Evolutionary conservation across 768 basidiomycete species (phyloP), one percentile per base, ranked within the genome.

Genomic region (Tulasnella sp.): DNA sequence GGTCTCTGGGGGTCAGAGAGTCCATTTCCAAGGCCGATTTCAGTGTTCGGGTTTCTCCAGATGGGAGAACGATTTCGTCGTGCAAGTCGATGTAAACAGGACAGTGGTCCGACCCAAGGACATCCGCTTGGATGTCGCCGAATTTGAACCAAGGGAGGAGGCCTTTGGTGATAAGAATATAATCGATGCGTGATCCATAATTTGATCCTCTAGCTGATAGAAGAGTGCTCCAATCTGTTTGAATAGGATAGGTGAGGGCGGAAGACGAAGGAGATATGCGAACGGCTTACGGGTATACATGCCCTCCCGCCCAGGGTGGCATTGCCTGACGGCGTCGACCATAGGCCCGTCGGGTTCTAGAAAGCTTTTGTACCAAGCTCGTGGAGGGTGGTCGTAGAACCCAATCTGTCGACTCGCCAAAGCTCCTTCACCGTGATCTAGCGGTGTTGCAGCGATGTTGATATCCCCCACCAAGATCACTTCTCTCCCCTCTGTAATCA

Each of bases 221-320:
- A 83, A 95, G 96, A 64, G 91, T 94, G 84, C 99, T 98, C 98
- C 98, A 99, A 84, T 96, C 96, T 97, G 82, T 34, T 9, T n/a
- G n/a, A n/a, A n/a, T n/a, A n/a, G n/a, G n/a, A n/a, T n/a, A n/a
- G n/a, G n/a, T n/a, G n/a, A n/a, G n/a, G n/a, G n/a, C n/a, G n/a
- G n/a, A n/a, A n/a, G n/a, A n/a, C n/a, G n/a, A n/a, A n/a, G n/a
- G n/a, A n/a, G n/a, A n/a, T n/a, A n/a, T n/a, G n/a, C n/a, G n/a
- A n/a, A n/a, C n/a, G n/a, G 87, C 94, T 83, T 85, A 97, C 97
- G 98, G 34, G 98, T 99, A 86, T 93, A 99, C 95, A 99, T 96
- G 76, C 92, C 94, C 84, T 93, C 93, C 83, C 97, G 87, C 50
- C 91, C 91, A 0, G 97, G 97, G 91, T 94, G 95, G 83, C 91